Percentiles rank a stretch among this genome's conserved stretches.
These are phyloP conservation scores for Tetrastigma voinierianum DNA, from an alignment of 164 flowering plant genomes.

Conservation along the genomic window DNA sequence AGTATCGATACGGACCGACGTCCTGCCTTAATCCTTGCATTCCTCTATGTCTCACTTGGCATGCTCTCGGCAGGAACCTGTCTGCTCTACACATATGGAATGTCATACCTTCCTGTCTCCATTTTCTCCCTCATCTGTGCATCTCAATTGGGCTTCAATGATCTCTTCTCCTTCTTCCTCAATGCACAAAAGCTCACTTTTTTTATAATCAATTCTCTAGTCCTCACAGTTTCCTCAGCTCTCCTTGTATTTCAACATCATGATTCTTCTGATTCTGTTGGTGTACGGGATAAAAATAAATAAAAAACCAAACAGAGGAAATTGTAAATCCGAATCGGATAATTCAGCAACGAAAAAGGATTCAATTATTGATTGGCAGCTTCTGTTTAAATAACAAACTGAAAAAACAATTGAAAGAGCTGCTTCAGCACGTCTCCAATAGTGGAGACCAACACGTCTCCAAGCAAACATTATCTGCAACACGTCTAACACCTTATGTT, in stretches of 20 bases:
- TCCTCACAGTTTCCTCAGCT: conserved; percentile 34
- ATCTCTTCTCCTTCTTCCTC: conserved; percentile 32
- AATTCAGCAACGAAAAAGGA: no score
- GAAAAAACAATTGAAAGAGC: no score
- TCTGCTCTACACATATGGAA: conserved; percentile 20
- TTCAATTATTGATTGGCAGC: no score
- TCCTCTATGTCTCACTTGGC: conserved; percentile 23
- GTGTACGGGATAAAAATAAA: no score
- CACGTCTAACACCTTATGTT: no score
- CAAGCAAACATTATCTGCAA: no score
- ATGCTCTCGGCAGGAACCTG: conserved; percentile 16
- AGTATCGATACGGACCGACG: not conserved
- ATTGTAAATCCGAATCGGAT: no score
- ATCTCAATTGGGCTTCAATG: conserved; percentile 35
- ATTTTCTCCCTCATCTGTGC: conserved; percentile 32
- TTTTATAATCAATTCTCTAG: conserved; percentile 27
- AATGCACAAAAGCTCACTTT: conserved; percentile 37
- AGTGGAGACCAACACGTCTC: no score
- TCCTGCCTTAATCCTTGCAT: conserved; percentile 1
- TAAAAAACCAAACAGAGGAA: no score
- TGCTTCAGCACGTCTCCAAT: no score
- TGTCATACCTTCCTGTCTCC: conserved; percentile 33
- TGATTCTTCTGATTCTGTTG: conserved; percentile 3
- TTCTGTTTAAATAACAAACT: no score
- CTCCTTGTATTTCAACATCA: conserved; percentile 25